Percentiles rank a stretch among this genome's conserved stretches.
Evolutionary conservation across 108 stramenopile genomes (phyloP).

Genomic region (Cyclostephanos tholiformis): DNA sequence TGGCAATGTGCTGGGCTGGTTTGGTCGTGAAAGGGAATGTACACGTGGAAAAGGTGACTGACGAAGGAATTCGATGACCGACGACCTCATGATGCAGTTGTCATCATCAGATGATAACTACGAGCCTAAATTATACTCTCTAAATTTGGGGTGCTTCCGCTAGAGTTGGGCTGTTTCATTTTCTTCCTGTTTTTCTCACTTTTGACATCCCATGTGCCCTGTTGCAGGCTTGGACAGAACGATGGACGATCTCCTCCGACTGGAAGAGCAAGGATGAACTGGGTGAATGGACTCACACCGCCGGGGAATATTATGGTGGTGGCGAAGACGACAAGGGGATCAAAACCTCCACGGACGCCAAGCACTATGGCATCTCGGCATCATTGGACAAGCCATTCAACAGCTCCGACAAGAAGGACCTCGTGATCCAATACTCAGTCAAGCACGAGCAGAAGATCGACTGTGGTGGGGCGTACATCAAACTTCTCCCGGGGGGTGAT

Average conservation of each 20-base stretch:
- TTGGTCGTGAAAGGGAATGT: neutral
- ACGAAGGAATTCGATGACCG: constrained; percentile 3
- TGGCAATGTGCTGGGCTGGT: neutral
- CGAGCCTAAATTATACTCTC: neutral
- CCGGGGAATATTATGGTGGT: constrained; percentile 87
- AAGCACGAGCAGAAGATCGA: constrained; percentile 98
- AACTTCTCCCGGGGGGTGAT: constrained; percentile 85
- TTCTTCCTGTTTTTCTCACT: constrained; percentile 4
- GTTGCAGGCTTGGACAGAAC: constrained; percentile 70
- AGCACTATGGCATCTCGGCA: constrained; percentile 96
- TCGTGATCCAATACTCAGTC: constrained; percentile 96
- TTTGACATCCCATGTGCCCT: neutral
- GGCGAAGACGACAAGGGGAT: constrained; percentile 94
- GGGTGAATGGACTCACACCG: constrained; percentile 94
- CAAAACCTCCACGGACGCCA: constrained; percentile 88
- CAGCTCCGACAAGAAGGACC: constrained; percentile 86
- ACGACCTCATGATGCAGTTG: neutral
- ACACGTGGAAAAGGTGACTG: constrained; percentile 11
- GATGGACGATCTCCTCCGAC: constrained; percentile 92
- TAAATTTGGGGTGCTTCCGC: neutral
- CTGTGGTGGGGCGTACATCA: constrained; percentile 99
- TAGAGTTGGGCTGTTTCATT: neutral
- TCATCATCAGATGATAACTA: neutral
- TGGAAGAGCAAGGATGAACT: constrained; percentile 94
- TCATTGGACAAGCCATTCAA: constrained; percentile 80